phyloP scores from a whole-genome alignment of 2,329 filamentous ascomycete species.

The Arthrobotrys sphaeroides region DNA sequence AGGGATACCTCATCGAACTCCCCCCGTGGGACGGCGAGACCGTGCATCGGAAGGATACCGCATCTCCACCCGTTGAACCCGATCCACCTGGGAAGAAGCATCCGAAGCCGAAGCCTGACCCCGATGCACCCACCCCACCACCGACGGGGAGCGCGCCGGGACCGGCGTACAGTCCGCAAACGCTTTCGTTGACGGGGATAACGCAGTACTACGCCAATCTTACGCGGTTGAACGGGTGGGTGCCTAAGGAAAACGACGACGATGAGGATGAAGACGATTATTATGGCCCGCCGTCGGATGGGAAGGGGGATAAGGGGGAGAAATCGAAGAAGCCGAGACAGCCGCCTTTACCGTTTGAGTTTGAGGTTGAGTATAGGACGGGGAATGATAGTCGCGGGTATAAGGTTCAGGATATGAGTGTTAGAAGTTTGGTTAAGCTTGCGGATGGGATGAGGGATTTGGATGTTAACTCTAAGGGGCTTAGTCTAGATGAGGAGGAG shows the following conservation, averaged over 20 bases:
- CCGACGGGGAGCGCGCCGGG: constrained; percentile 78
- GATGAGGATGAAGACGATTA: constrained; percentile 57
- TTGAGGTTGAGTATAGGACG: constrained; percentile 86
- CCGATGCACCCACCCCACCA: constrained; percentile 71
- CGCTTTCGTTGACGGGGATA: constrained; percentile 80
- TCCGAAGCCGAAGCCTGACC: constrained; percentile 61
- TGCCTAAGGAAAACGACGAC: constrained; percentile 66
- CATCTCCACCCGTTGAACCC: constrained; percentile 55
- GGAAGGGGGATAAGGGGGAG: constrained; percentile 59
- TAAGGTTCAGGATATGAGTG: constrained; percentile 81
- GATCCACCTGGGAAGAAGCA: constrained; percentile 56
- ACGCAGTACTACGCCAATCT: constrained; percentile 94
- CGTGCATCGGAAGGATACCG: neutral
- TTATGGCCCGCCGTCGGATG: constrained; percentile 53
- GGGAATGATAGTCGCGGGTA: constrained; percentile 74
- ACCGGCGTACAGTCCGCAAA: constrained; percentile 87
- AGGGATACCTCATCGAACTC: constrained; percentile 64
- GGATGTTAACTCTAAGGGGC: constrained; percentile 58
- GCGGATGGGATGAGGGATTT: constrained; percentile 75
- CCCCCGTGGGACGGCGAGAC: constrained; percentile 55
- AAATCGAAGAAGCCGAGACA: constrained; percentile 68
- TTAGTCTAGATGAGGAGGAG: constrained; percentile 36
- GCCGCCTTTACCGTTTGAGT: constrained; percentile 70
- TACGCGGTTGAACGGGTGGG: constrained; percentile 76
- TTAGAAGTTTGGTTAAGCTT: constrained; percentile 79